These are phyloP conservation scores for Zhuliangozyma parablackwelliae DNA, from an alignment of 1,139 yeast species.

Conservation along the genomic window DNA sequence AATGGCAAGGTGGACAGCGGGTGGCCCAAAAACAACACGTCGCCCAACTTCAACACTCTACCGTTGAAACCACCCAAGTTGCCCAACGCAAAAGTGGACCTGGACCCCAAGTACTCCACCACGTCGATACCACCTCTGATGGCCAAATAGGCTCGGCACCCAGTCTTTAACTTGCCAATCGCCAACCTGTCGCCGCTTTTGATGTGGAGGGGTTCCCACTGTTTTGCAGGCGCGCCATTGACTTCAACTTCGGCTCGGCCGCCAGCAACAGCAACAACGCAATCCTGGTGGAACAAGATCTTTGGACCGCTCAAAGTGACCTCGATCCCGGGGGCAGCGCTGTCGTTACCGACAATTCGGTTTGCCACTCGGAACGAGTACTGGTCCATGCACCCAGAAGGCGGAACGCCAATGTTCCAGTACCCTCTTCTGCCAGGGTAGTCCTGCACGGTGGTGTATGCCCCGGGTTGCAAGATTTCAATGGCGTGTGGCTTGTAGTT, in stretches of 20 bases:
- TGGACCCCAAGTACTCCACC: conserved; percentile 89
- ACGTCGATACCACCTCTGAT: conserved; percentile 93
- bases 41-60: conserved; percentile 85
- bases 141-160: conserved; percentile 88
- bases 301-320: conserved; percentile 86
- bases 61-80: conserved; percentile 94
- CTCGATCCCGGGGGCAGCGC: conserved; percentile 83
- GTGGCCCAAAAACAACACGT: conserved; percentile 80
- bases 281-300: conserved; percentile 73
- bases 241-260: conserved; percentile 67
- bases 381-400: conserved; percentile 97
- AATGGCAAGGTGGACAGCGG: conserved; percentile 68
- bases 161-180: conserved; percentile 75
- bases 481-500: conserved; percentile 77
- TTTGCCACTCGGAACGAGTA: conserved; percentile 87
- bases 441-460: conserved; percentile 93
- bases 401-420: conserved; percentile 95
- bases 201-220: conserved; percentile 67
- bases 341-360: conserved; percentile 81
- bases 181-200: conserved; percentile 70
- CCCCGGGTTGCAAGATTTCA: conserved; percentile 84
- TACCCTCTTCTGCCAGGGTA: conserved; percentile 87
- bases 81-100: conserved; percentile 94
- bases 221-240: conserved; percentile 50
- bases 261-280: conserved; percentile 80